Evolutionary conservation across 2,329 filamentous ascomycete species (phyloP), one percentile per base, ranked within the genome.

Genomic region (Monascus ruber): DNA sequence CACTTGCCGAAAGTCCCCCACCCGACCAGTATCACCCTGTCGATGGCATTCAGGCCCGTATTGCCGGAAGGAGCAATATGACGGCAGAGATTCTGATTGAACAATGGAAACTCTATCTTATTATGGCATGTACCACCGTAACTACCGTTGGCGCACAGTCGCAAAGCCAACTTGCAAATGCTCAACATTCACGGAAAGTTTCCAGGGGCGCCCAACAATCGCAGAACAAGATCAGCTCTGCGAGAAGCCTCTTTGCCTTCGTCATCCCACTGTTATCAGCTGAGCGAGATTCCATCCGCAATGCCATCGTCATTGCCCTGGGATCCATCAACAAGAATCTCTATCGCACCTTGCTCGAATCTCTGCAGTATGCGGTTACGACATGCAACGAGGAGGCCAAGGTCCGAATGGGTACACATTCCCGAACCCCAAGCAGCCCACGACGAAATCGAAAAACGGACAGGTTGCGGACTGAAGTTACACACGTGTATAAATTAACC

Each of bases 61-160:
- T 48, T 46, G 52, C 51, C 53, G 67, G 43, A 54, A 67, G 48
- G 70, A 77, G 55, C 73, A 42, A 79, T 74, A 42, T 81, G 1
- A 83, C 87, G 11, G 84, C 88, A 0, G 87, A 94, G 51, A 79
- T 94, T 24, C 72, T 95, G 41, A 79, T 98, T 42, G 93, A 96
- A 61, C 91, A 98, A 58, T 98, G 89, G 89, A 96, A 95, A 62
- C 70, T 96, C 2, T 96, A 96, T 59, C 72, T 98, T 25, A 88
- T 95, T 40, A 95, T 98, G 65, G 91, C 89, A 6, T 98, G 93
- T 63, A 94, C 89, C 6, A 96, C 91, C 0, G 71, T 98, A 41
- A 88, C 85, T 31, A 91, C 91, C 48, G 76, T 85, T 6, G 86
- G 86, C 6, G 77, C 70, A 17, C 70, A 76, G 40, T 71, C 69